A percentile compares a stretch with the other conserved stretches of the same genome.
Conservation (phyloP, 2,329 filamentous ascomycete genomes). For the Esteya vermicola region DNA sequence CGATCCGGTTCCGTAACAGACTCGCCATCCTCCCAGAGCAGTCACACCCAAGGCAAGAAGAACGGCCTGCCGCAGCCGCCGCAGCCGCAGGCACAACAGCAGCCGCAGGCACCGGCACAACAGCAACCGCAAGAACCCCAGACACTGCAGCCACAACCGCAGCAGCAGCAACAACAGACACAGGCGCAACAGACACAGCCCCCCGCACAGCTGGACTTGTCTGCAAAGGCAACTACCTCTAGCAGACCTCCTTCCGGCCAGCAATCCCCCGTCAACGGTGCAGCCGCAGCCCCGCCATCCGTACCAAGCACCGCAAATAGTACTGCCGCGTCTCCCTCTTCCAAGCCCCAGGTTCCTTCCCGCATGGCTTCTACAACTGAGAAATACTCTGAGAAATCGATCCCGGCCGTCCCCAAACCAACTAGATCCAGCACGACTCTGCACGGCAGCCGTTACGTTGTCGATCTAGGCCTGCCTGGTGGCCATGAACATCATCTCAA, state of each 20-base stretch:
- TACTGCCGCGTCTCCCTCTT: slow-evolving; percentile 18
- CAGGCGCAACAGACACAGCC: too few species aligned
- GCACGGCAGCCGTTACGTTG: slow-evolving; percentile 32
- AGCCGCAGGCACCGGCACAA: slow-evolving; percentile 13
- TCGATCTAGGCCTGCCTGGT: slow-evolving; percentile 40
- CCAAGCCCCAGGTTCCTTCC: slow-evolving; percentile 23
- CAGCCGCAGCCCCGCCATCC: neutral
- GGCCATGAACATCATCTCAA: slow-evolving; percentile 80
- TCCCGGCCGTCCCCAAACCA: slow-evolving; percentile 19
- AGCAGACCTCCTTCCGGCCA: too few species aligned
- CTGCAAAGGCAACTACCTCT: too few species aligned
- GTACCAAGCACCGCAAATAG: slow-evolving; percentile 5
- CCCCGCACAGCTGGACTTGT: too few species aligned
- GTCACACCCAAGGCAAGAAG: neutral
- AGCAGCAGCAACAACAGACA: neutral
- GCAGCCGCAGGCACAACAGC: slow-evolving; percentile 7
- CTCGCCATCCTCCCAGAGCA: slow-evolving; percentile 11
- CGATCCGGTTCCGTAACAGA: slow-evolving; percentile 17
- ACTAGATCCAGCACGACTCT: slow-evolving; percentile 19
- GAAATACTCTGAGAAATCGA: slow-evolving; percentile 18
- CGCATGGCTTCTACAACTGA: slow-evolving; percentile 30
- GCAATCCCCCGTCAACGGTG: slow-evolving; percentile 4
- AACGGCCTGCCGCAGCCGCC: neutral
- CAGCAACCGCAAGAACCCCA: slow-evolving; percentile 10
- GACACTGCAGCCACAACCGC: neutral